Base-by-base conservation (phyloP, 257 asterid species). In the Gentiana dahurica region DNA sequence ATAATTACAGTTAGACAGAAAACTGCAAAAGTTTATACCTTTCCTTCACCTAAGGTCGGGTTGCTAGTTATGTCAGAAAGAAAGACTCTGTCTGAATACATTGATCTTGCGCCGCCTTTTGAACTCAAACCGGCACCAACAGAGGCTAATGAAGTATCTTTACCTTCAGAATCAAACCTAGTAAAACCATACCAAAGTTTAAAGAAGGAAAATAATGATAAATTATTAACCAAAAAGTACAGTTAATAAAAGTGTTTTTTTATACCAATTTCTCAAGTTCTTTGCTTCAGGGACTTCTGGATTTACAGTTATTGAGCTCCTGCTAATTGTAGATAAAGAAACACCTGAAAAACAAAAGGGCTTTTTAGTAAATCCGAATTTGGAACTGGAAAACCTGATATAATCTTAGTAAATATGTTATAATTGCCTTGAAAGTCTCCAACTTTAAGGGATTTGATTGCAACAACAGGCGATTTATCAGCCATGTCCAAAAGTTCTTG, bases 141-240 rank as follows among this genome's bases (percentile, higher is more conserved):
- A 48, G 95, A 75, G 57, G 87, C 83, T 80, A 88, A 46, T 2
- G 86, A 54, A 59, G 94, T 73, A 63, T 80, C 95, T 75, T 77
- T 88, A 57, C 99, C 99, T 79, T 92, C 99, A 60, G 94, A 65
- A 11, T 88, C 94, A 70, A 62, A 92, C 97, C 99, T 92, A 67
- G 2, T 59, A 12, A 53, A 43, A 24, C 34, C 54, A 64, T 33
- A 46, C 64, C 8, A 41, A 51, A 12, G 51, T 13, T 46, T 33
- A 53, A 41, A 53, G 33, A 9, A 15, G 52, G 35, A 3, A 10
- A 7, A 49, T 12, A 61, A 11, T 36, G 53, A 58, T 36, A 53
- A 38, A 6, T 32, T 13, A 3, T 12, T 9, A 41, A 1, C 47
- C 34, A 6, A 34, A 1, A 8, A 1, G 3, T 6, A 12, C 12